Percentiles rank a stretch among this genome's conserved stretches.
phyloP scores from a whole-genome alignment of 148 eudicot species.

The Vaccinium myrtillus region DNA sequence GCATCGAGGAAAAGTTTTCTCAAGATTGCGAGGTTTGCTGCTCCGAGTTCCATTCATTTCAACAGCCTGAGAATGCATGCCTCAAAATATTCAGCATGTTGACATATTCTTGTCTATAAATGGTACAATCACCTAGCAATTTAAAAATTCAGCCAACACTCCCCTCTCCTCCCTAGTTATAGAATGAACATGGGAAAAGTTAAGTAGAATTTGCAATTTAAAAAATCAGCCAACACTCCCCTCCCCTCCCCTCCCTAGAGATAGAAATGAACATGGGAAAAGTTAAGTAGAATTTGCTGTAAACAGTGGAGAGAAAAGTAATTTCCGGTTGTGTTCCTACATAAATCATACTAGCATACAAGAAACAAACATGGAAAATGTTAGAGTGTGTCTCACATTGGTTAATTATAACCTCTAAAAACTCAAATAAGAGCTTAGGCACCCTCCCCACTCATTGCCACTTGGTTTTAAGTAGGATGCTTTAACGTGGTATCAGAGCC shows the following conservation, averaged over 20 bases:
- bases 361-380: background rate
- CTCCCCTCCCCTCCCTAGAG: background rate
- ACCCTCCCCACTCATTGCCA: too few species aligned
- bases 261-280: background rate
- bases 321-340: background rate
- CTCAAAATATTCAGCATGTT: conserved; percentile 8
- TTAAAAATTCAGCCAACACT: background rate
- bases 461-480: too few species aligned
- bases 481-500: too few species aligned
- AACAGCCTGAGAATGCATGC: conserved; percentile 38
- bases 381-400: too few species aligned
- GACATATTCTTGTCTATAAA: background rate
- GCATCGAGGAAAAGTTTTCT: conserved; percentile 65
- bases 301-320: background rate
- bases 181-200: background rate
- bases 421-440: too few species aligned
- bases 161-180: background rate
- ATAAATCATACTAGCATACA: background rate
- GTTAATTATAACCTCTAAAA: too few species aligned
- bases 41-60: conserved; percentile 61
- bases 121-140: background rate
- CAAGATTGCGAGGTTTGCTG: conserved; percentile 37
- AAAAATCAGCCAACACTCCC: background rate
- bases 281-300: background rate
- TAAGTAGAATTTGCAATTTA: background rate